These are phyloP conservation scores for Pyricularia grisea DNA, from an alignment of 2,329 filamentous ascomycete genomes.

Conservation along the genomic window DNA sequence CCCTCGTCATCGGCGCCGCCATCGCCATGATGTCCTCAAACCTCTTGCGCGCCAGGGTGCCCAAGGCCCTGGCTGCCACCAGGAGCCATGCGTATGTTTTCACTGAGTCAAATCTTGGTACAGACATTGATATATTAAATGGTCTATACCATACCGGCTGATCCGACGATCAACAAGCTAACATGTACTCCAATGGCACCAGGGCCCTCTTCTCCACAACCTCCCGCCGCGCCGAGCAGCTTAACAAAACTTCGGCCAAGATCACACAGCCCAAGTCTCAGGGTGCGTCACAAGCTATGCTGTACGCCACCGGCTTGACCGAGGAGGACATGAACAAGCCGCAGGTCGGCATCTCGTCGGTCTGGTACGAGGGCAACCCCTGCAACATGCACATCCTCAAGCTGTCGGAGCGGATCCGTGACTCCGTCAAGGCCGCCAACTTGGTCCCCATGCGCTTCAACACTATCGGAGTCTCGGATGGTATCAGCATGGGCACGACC, in stretches of 20 bases:
- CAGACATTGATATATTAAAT: background rate
- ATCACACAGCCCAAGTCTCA: constrained; percentile 98
- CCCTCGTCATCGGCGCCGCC: background rate
- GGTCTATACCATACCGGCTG: background rate
- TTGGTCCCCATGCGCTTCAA: constrained; percentile 96
- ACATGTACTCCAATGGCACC: background rate
- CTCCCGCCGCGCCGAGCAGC: constrained; percentile 39
- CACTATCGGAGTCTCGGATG: constrained; percentile 95
- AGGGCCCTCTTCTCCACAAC: constrained; percentile 42
- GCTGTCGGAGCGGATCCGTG: constrained; percentile 65
- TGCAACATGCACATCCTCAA: constrained; percentile 99
- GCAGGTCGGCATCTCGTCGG: constrained; percentile 94
- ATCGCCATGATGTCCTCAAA: constrained; percentile 10
- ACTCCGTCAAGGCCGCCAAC: constrained; percentile 57
- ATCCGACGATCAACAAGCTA: constrained; percentile 1
- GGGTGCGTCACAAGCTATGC: constrained; percentile 97
- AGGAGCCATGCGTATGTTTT: constrained; percentile 7
- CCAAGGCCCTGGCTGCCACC: constrained; percentile 9
- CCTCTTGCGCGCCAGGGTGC: constrained; percentile 13
- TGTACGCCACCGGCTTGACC: constrained; percentile 85
- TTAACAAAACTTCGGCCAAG: constrained; percentile 75
- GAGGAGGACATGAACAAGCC: constrained; percentile 91
- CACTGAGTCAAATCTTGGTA: background rate
- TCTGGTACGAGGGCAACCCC: constrained; percentile 97
- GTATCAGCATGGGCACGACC: constrained; percentile 94